Percentiles rank a stretch among this genome's conserved stretches.
These are phyloP conservation scores for Astragalus glycyphyllos DNA, from an alignment of 306 rosid genomes.

Conservation along the genomic window DNA sequence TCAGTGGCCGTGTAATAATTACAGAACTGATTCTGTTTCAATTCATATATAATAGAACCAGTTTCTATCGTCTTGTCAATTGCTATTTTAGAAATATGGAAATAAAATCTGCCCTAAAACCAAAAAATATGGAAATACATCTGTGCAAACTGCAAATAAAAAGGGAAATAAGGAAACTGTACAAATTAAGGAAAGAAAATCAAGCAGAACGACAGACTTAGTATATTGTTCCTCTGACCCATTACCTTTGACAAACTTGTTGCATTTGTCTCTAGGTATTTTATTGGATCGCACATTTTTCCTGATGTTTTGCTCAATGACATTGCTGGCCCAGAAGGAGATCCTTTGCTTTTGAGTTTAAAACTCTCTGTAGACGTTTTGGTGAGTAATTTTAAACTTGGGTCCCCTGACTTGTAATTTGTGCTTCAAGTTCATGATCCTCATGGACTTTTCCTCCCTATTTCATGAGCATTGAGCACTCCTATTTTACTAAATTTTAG, in stretches of 20 bases:
- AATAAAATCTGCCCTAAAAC: too few relatives aligned
- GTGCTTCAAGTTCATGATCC: slow-evolving; percentile 7
- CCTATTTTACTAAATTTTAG: slow-evolving; percentile 32
- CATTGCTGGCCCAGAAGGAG: slow-evolving; percentile 94
- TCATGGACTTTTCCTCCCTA: slow-evolving; percentile 6
- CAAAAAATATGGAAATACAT: too few relatives aligned
- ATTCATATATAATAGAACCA: too few relatives aligned
- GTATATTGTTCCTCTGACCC: slow-evolving; percentile 8
- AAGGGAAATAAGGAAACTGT: not conserved
- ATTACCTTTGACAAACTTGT: slow-evolving; percentile 43
- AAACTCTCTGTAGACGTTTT: slow-evolving; percentile 92
- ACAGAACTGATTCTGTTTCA: too few relatives aligned
- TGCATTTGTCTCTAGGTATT: slow-evolving; percentile 65
- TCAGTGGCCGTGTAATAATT: too few relatives aligned
- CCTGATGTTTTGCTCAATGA: slow-evolving; percentile 90
- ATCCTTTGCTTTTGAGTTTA: slow-evolving; percentile 93
- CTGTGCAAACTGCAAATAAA: not conserved
- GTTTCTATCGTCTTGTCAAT: too few relatives aligned
- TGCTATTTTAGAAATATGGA: too few relatives aligned
- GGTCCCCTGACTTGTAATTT: slow-evolving; percentile 19
- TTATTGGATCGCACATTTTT: slow-evolving; percentile 73
- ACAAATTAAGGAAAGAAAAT: slow-evolving; percentile 5
- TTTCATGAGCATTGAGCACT: slow-evolving; percentile 26
- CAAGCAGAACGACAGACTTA: not conserved
- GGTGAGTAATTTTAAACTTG: slow-evolving; percentile 64